Evolutionary conservation across 106 monocot species (phyloP).

Genomic region (Amphibolis antarctica): DNA sequence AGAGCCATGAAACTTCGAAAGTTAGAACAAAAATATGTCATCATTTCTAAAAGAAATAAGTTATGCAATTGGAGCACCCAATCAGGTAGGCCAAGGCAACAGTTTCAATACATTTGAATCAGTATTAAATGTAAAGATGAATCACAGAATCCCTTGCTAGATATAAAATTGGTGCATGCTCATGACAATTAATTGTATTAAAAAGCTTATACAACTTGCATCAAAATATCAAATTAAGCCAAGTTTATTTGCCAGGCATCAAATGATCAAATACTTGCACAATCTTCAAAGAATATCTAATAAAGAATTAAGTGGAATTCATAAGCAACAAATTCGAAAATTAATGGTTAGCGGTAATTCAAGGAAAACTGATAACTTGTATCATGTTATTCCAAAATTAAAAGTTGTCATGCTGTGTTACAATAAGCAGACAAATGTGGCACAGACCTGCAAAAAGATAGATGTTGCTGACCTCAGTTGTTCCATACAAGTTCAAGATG

Average conservation of each 20-base stretch:
- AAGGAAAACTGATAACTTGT: not conserved
- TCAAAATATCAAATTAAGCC: not conserved
- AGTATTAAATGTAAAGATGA: too few species aligned
- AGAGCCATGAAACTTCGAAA: too few species aligned
- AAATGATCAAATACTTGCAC: not conserved
- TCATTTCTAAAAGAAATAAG: too few species aligned
- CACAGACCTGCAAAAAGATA: constrained; percentile 21
- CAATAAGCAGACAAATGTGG: not conserved
- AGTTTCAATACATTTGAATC: too few species aligned
- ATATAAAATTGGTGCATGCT: too few species aligned
- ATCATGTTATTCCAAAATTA: not conserved
- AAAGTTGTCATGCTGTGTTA: not conserved
- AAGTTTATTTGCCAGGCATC: not conserved
- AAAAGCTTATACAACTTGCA: too few species aligned
- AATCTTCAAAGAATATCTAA: not conserved
- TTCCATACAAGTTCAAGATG: constrained; percentile 89
- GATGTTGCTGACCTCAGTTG: constrained; percentile 71
- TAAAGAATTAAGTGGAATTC: not conserved
- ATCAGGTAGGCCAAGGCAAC: too few species aligned
- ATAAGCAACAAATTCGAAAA: not conserved
- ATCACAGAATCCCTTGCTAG: too few species aligned
- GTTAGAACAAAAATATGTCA: too few species aligned
- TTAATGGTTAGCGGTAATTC: not conserved
- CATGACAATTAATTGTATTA: too few species aligned
- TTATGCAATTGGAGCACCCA: too few species aligned